Evolutionary conservation across 805 yeast species (phyloP), one percentile per base, ranked within the genome.

Genomic region (Candida xiaguanensis): DNA sequence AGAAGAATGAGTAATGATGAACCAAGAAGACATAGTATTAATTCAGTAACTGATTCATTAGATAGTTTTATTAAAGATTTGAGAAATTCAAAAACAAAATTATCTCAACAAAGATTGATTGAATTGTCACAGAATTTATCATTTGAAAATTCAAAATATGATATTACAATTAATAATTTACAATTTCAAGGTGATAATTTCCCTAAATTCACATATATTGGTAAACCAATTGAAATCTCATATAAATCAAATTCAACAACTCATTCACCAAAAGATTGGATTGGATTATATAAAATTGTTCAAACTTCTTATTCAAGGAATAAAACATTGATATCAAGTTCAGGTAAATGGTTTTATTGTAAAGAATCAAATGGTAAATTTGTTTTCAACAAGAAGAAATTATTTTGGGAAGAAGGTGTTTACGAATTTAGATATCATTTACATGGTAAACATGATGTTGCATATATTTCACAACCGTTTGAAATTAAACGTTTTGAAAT

Each of bases 381-480:
- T 6, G 61, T 50, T 8, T 85, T 85, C 50, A 53, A 62, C 8
- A 67, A 69, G 6, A 66, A 68, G 4, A 61, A 72, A 35, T 59
- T 82, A 31, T 70, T 70, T 49, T 82, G 81, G 77, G 82, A 80
- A 48, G 77, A 74, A 29, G 95, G 95, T 0, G 66, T 76, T 24
- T 85, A 78, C 59, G 91, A 85, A 59, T 71, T 85, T 47, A 70
- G 95, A 55, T 82, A 82, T 51, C 93, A 85, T 53, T 67, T 74
- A 38, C 73, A 70, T 35, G 79, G 77, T 17, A 74, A 78, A 34
- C 95, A 85, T 54, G 81, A 78, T 41, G 95, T 85, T n/a, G 66
- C 78, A 17, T 68, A 71, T 44, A 72, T 79, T 23, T 77, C 89
- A 0, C 70, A 67, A 41, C 86, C 89, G 14, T 82, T 85, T 55